These are phyloP conservation scores for Neurospora crassa DNA, from an alignment of 2,329 filamentous ascomycete species.

Conservation along the genomic window DNA sequence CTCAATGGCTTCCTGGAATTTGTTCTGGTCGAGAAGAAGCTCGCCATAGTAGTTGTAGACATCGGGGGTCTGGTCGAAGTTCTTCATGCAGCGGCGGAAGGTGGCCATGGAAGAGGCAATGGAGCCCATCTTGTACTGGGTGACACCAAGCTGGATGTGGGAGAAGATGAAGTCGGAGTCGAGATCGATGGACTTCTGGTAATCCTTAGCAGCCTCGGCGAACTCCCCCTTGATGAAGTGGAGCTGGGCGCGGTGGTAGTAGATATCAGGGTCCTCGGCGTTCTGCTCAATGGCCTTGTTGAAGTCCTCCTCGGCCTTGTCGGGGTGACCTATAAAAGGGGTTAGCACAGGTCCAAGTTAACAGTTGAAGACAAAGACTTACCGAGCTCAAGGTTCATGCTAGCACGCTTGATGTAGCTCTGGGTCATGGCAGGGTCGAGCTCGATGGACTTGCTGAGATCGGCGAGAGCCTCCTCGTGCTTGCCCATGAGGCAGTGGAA, in stretches of 20 bases:
- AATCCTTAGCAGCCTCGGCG: constrained; percentile 89
- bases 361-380: constrained; percentile 23
- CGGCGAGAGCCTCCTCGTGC: constrained; percentile 69
- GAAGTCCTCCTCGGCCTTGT: constrained; percentile 83
- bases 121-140: constrained; percentile 99
- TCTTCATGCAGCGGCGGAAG: constrained; percentile 95
- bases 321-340: constrained; percentile 54
- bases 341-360: constrained; percentile 21
- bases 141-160: constrained; percentile 97
- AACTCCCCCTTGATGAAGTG: constrained; percentile 97
- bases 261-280: constrained; percentile 86
- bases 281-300: constrained; percentile 77
- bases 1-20: constrained; percentile 89
- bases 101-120: constrained; percentile 98
- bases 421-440: constrained; percentile 81
- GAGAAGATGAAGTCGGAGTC: constrained; percentile 97
- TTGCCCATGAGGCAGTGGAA: constrained; percentile 90
- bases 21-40: constrained; percentile 90
- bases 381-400: constrained; percentile 93
- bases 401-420: constrained; percentile 97
- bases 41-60: constrained; percentile 99
- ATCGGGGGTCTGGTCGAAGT: constrained; percentile 91
- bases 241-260: constrained; percentile 96
- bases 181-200: constrained; percentile 97
- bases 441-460: constrained; percentile 89